These are phyloP conservation scores for Staphylotrichum longicolle DNA, from an alignment of 495 filamentous ascomycete species.

Conservation along the genomic window DNA sequence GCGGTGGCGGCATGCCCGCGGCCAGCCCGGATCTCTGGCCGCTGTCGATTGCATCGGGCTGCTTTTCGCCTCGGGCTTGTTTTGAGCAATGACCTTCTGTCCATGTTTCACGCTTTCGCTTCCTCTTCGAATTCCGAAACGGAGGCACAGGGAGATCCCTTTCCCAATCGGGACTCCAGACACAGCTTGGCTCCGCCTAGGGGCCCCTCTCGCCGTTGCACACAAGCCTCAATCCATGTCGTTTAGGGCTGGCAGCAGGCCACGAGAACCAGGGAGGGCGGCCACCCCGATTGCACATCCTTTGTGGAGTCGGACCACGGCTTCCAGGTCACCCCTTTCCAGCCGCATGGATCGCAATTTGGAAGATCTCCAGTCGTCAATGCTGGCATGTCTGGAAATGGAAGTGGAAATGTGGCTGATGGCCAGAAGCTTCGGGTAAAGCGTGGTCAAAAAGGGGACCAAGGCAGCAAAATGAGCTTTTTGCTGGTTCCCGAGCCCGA, in stretches of 20 bases:
- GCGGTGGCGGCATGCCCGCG: constrained; percentile 3
- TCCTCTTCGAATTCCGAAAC: background rate
- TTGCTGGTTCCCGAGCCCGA: background rate
- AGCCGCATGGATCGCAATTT: constrained; percentile 15
- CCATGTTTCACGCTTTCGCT: background rate
- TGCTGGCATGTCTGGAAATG: constrained; percentile 3
- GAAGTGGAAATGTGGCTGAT: background rate
- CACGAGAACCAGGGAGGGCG: background rate
- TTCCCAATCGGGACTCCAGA: background rate
- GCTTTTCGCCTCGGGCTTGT: background rate
- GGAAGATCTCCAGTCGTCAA: constrained; percentile 15
- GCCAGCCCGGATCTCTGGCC: background rate
- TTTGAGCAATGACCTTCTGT: background rate
- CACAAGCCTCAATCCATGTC: background rate
- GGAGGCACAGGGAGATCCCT: too few relatives aligned
- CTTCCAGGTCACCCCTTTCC: constrained; percentile 20
- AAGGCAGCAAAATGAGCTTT: background rate
- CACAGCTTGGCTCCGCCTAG: constrained; percentile 7
- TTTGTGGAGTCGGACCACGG: constrained; percentile 8
- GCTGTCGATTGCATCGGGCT: too few relatives aligned
- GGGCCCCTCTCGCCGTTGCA: constrained; percentile 7
- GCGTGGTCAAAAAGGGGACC: background rate
- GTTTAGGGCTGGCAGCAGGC: constrained; percentile 13
- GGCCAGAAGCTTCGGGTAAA: constrained; percentile 7
- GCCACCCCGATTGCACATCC: constrained; percentile 9